Base-by-base conservation (phyloP, 2,329 filamentous ascomycete genomes). In the Pyricularia sp. region DNA sequence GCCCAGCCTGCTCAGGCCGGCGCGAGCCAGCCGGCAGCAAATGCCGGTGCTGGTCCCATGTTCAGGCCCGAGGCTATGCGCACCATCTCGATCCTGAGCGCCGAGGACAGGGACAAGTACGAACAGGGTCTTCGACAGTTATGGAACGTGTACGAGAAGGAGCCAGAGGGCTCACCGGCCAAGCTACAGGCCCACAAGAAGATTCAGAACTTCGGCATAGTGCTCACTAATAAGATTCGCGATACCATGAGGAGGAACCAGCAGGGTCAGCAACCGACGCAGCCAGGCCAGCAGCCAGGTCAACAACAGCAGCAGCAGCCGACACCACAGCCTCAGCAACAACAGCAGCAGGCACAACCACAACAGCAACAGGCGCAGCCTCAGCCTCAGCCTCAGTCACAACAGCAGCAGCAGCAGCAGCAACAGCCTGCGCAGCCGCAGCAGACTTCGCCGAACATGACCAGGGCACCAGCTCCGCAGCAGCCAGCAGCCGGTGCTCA, bases 171-270 rank as follows among this genome's bases (percentile, higher is more conserved):
- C 26, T 85, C 84, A 3, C 73, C 74, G 0, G 81, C 84, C 26
- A 82, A 88, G 64, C 76, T 80, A 28, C 78, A 80, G 0, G 86
- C 87, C 0, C 83, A 82, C 71, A 81, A 82, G 59, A 89, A 88
- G 77, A 85, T 90, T 26, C 76, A 79, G 7, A 86, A 89, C 10
- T 90, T 90, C 74, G 86, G 87, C 0, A 81, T 81, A 63, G 87
- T 86, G 77, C 80, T 90, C 2, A 59, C 66, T 0, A 70, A 69
- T 14, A 74, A 74, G 33, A 68, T 74, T 14, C 68, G 69, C 17
- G 72, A 72, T 9, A 28, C 67, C 4, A 59, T 70, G 36, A 69
- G 69, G 4, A 42, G 64, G 28, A 69, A 71, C 25, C 67, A 69
- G 50, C 68, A 68, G 25, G 31, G 59, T 11, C 59, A 66, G 33